A percentile compares a stretch with the other conserved stretches of the same genome.
These are phyloP conservation scores for Cymodocea nodosa DNA, from an alignment of 116 monocot genomes.

Conservation along the genomic window DNA sequence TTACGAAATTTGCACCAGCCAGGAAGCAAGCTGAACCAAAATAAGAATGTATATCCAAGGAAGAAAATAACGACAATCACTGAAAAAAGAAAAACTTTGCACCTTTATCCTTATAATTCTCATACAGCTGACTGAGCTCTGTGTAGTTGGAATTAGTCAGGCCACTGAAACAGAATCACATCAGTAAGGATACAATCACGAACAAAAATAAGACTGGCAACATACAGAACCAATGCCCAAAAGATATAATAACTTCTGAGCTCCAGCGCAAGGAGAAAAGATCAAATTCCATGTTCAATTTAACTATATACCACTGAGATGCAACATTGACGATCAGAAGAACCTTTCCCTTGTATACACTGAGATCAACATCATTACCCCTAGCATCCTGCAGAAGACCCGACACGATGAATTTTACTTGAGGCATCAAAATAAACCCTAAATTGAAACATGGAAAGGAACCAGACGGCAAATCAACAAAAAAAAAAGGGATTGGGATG, in stretches of 20 bases:
- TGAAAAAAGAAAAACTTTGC: not conserved
- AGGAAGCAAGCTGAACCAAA: no score
- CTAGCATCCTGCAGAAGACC: conserved; percentile 45
- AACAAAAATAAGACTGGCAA: not conserved
- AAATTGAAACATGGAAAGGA: no score
- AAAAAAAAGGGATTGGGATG: no score
- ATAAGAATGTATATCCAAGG: no score
- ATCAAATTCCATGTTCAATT: not conserved
- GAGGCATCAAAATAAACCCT: no score
- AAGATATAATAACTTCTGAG: not conserved
- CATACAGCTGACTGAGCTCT: conserved; percentile 57
- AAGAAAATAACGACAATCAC: no score
- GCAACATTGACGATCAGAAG: conserved; percentile 89
- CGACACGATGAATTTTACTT: no score
- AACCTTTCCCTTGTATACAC: conserved; percentile 74
- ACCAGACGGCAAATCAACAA: no score
- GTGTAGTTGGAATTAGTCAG: conserved; percentile 82
- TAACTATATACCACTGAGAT: conserved; percentile 49
- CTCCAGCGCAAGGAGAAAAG: not conserved
- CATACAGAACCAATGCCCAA: not conserved
- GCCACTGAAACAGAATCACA: conserved; percentile 37
- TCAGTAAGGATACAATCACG: not conserved
- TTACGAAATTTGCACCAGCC: no score
- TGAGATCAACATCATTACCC: conserved; percentile 70
- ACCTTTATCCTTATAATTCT: conserved; percentile 76